Evolutionary conservation across 1,284 basidiomycete genomes (phyloP).

Genomic region (Marasmius tenuissimus): DNA sequence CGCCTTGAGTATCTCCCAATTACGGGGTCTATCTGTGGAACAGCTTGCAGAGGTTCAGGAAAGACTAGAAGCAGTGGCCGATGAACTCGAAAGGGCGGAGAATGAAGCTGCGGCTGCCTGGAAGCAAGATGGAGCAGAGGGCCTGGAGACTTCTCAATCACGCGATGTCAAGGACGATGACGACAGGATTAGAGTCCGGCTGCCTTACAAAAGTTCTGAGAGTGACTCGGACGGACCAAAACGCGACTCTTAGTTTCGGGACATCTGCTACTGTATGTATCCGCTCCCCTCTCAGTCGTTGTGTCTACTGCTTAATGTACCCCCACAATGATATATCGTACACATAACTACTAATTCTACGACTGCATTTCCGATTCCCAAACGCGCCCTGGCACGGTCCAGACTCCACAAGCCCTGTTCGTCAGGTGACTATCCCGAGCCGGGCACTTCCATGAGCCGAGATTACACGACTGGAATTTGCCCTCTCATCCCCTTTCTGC

Average conservation of each 20-base stretch:
- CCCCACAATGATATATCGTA: no score
- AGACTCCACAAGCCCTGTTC: no score
- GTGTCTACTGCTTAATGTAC: no score
- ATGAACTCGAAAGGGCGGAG: background rate
- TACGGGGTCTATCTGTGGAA: background rate
- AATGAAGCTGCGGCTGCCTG: background rate
- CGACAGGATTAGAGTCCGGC: background rate
- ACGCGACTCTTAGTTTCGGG: background rate
- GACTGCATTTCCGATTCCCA: no score
- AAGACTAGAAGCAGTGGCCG: background rate
- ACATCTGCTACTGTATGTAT: background rate
- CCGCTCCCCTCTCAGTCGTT: no score
- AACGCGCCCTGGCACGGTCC: no score
- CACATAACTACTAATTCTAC: no score
- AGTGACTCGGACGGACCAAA: background rate
- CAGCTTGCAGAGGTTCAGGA: background rate
- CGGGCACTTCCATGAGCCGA: no score
- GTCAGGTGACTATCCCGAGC: no score
- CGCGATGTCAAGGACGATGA: background rate
- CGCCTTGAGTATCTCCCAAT: background rate
- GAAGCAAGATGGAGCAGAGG: background rate
- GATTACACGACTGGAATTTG: no score
- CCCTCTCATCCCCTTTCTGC: no score
- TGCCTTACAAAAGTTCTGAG: background rate
- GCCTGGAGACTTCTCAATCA: background rate